Conservation (phyloP, 805 yeast genomes). For the Candida ipomoeae region DNA sequence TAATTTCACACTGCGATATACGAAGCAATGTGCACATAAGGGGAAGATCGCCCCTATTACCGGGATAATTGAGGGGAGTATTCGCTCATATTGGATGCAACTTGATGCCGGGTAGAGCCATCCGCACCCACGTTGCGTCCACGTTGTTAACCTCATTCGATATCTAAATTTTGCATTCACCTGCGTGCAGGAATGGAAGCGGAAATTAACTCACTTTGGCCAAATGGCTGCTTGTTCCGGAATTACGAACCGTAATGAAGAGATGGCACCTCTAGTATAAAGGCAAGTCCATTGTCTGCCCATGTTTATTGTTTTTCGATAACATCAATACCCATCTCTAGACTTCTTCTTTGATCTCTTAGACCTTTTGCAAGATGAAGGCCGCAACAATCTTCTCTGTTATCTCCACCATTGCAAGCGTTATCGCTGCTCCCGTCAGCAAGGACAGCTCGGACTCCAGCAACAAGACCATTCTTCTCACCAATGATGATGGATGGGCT, state of each 20-base stretch:
- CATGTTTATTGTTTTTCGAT: too few species aligned
- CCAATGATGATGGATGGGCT: conserved; percentile 58
- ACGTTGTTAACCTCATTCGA: neutral
- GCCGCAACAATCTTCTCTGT: neutral
- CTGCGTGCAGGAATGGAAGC: neutral
- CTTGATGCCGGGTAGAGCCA: neutral
- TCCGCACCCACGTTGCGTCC: conserved; percentile 4
- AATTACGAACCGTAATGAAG: neutral
- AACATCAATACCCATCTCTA: neutral
- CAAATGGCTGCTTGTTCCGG: neutral
- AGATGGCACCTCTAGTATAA: neutral
- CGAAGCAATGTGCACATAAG: too few species aligned
- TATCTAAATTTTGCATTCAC: neutral
- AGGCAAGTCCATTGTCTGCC: neutral
- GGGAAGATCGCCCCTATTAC: neutral
- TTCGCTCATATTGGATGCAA: neutral
- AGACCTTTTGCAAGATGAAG: neutral
- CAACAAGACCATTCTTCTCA: conserved; percentile 42
- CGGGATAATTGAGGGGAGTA: neutral
- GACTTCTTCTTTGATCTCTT: neutral
- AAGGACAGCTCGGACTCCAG: conserved; percentile 15
- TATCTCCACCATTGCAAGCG: conserved; percentile 16
- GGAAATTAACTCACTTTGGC: neutral
- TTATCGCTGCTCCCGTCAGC: conserved; percentile 22
- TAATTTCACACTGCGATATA: too few species aligned